Base-by-base conservation (phyloP, 805 yeast species). In the Zygosaccharomyces pseudorouxii region DNA sequence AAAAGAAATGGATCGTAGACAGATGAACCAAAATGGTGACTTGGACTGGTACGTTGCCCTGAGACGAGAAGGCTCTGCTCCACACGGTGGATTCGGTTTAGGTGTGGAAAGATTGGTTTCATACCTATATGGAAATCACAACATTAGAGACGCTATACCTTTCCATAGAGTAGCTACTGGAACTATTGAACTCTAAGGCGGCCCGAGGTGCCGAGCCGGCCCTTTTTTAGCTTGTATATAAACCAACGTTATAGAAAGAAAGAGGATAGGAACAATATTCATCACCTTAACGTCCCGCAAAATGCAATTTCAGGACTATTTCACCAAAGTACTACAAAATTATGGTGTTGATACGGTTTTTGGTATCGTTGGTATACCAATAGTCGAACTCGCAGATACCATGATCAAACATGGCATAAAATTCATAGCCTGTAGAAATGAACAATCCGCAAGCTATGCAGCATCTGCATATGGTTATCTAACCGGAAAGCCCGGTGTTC, bases 11-110 rank as follows among this genome's bases (percentile, higher is more conserved):
- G 49, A 63, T 6, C 48, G 60, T 3, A 68, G 85, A 47, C 71
- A 70, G 1, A 86, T 89, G 90, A 76, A 78, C 46, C 41, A 60
- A 0, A 60, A 64, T 2, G 76, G 73, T 2, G 77, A 79, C 16
- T 65, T 93, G 65, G 73, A 78, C 27, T 93, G 99, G 99, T 93
- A 90, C 62, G 56, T 84, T 23, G 77, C 82, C 1, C 72, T 86
- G 7, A 74, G 99, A 51, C 71, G 71, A 52, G 82, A 85, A 56
- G 98, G 97, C 0, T 71, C 86, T 2, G 83, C 83, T 19, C 96
- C 97, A 0, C 98, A 92, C 63, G 99, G 99, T 42, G 99, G 99
- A 0, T 93, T 85, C 68, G 99, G 99, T 0, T 72, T 93, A 73
- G 99, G 99, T 0, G 80, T 90, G 56, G 99, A 93, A 65, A 72